Evolutionary conservation across 2,329 filamentous ascomycete genomes (phyloP), one percentile per base, ranked within the genome.

Genomic region (Verticillium nubilum): DNA sequence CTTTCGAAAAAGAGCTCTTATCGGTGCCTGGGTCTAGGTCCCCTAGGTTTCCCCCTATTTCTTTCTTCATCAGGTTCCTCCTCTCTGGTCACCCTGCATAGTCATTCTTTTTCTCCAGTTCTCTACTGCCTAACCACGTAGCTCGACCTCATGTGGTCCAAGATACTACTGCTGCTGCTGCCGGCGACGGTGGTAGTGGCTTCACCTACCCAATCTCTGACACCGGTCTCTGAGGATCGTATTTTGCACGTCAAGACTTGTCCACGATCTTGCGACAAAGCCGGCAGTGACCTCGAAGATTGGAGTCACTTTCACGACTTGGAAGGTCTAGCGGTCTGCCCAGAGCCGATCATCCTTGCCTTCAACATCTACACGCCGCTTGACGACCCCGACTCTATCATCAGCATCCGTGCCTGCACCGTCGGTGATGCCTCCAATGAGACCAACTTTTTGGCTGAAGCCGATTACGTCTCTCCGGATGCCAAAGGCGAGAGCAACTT

Each of bases 391-490:
- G 37, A 54, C n/a, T 15, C 54, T 9, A 28, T 27, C 23, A 28
- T 53, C 28, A 60, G 25, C 58, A 60, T 60, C 28, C 58, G 58
- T 29, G 58, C 58, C 47, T 60, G 58, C 42, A 60, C 58, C 29
- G 26, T 60, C 15, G 58, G 58, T 25, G 47, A 60, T 35, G 58
- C 35, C 27, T 42, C 52, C 5, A 60, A 25, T 27, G 31, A 57
- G 23, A 28, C 33, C 54, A 60, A 60, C 33, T 57, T 52, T 33
- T 54, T 60, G 9, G 37, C 47, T n/a, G 54, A 60, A 13, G 23
- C 54, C 19, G 54, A 37, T 9, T 57, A 60, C 31, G 54, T 60
- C 23, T 25, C 37, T 25, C 54, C 58, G 19, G 58, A 60, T 52
- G 58, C 55, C 29, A 57, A 53, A 47, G 55, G 50, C 17, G 53